phyloP scores from a whole-genome alignment of 805 yeast genomes.

The Saturnispora besseyi region DNA sequence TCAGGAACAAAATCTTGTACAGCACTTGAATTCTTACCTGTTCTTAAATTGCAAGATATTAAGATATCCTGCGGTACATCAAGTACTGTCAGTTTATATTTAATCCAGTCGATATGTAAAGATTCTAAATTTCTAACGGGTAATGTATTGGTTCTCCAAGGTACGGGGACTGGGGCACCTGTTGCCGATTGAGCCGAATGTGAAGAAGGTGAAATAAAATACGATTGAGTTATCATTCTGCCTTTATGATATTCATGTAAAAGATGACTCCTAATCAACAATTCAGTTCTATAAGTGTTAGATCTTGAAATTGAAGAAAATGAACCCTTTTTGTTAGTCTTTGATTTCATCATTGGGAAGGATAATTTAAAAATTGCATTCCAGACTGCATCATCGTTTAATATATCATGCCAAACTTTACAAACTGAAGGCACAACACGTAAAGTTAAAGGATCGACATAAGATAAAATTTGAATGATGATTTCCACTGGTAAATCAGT shows the following conservation, averaged over 20 bases:
- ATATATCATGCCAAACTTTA: constrained; percentile 36
- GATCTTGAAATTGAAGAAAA: constrained; percentile 41
- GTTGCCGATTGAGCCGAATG: constrained; percentile 1
- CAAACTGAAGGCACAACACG: constrained; percentile 37
- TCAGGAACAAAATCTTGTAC: constrained; percentile 22
- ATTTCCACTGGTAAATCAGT: constrained; percentile 39
- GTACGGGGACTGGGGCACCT: constrained; percentile 3
- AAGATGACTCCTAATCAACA: constrained; percentile 32
- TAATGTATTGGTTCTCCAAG: constrained; percentile 2
- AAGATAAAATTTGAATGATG: constrained; percentile 35
- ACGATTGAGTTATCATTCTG: constrained; percentile 6
- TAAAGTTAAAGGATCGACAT: constrained; percentile 38
- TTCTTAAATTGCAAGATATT: constrained; percentile 9
- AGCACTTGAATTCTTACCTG: constrained; percentile 10
- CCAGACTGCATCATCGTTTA: constrained; percentile 42
- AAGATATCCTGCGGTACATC: constrained; percentile 10
- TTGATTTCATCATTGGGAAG: constrained; percentile 25
- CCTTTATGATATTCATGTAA: constrained; percentile 10
- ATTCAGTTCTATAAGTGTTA: constrained; percentile 38
- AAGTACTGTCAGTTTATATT: constrained; percentile 8
- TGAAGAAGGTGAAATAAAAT: constrained; percentile 4
- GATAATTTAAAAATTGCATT: constrained; percentile 33
- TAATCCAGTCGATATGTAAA: constrained; percentile 9
- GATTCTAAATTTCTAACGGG: constrained; percentile 2
- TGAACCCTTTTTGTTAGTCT: constrained; percentile 10